Percentiles rank a stretch among this genome's conserved stretches.
Evolutionary conservation across 768 basidiomycete genomes (phyloP).

Genomic region (Tulasnella sp.): DNA sequence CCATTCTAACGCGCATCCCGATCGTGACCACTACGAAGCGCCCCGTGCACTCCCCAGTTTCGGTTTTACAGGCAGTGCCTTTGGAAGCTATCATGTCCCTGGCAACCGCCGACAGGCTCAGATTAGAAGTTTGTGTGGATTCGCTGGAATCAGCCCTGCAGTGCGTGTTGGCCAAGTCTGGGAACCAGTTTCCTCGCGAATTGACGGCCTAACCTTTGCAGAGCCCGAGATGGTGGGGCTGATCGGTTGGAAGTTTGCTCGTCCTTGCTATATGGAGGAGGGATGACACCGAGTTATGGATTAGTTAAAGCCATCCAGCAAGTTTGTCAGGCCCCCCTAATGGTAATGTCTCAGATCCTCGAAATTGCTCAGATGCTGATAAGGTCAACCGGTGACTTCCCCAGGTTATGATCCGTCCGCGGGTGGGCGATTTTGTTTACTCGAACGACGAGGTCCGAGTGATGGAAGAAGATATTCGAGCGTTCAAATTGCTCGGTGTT

Average conservation of each 20-base stretch:
- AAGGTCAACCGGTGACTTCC: not conserved
- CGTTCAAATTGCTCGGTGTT: constrained; percentile 48
- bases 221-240: constrained; percentile 64
- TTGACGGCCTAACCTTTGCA: constrained; percentile 27
- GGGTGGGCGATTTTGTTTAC: constrained; percentile 73
- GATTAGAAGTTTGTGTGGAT: constrained; percentile 67
- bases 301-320: constrained; percentile 51
- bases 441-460: constrained; percentile 55
- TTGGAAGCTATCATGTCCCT: not conserved
- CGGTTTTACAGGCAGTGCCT: not conserved
- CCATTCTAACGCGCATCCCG: not conserved
- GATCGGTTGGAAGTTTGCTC: constrained; percentile 70
- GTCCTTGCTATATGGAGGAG: constrained; percentile 65
- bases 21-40: not conserved
- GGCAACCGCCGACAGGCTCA: not conserved
- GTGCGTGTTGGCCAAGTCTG: constrained; percentile 36
- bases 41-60: not conserved
- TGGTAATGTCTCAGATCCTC: constrained; percentile 43
- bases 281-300: constrained; percentile 75
- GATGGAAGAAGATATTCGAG: constrained; percentile 69
- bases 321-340: constrained; percentile 49
- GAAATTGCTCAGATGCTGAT: not conserved
- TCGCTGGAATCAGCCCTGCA: constrained; percentile 62
- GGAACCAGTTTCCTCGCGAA: not conserved
- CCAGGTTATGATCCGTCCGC: constrained; percentile 74